Base-by-base conservation (phyloP, 345 rosid species). In the Passiflora organensis region DNA sequence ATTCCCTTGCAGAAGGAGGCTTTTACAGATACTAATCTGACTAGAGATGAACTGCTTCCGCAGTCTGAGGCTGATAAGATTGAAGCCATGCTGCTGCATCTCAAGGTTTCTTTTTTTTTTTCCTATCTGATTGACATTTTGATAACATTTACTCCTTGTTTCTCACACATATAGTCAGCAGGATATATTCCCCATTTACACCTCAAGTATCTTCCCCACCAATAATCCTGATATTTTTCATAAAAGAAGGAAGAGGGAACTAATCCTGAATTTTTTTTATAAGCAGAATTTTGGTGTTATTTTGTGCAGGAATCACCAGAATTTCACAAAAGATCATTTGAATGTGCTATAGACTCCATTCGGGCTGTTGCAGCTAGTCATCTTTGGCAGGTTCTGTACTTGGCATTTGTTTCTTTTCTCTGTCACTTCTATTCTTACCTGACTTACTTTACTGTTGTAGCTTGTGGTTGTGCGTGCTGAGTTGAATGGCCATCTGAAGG, bases 311-410 rank as follows among this genome's bases (percentile, higher is more conserved):
- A 93, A 67, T 76, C 87, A 56, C 84, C 93, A 47, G 98, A 86
- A 68, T 93, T 93, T 77, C 94, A 82, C 82, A 89, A 83, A 76
- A 82, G 96, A 67, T 82, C 84, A 47, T 93, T 93, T 69, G 96
- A 93, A 71, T 78, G 66, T 69, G 83, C 87, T 24, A 72, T 89
- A 51, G 96, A 86, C 76, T 82, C 94, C 51, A 84, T 89, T 65
- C 84, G 91, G 48, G 91, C 96, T 59, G 76, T 89, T 59, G 96
- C 99, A 49, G 99, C 96, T 49, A 77, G 96, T 73, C 96, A 89
- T 84, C 96, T 93, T 68, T 93, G 99, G 99, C 99, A 89, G 99
- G 99, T 89, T 69, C 76, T 72, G 60, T 50, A 24, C 37, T n/a
- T 38, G 43, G 22, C 25, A 56, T 56, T 42, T 58, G 48, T 13